Conservation (phyloP, 305 asterid species). For the Rubia peregrina region DNA sequence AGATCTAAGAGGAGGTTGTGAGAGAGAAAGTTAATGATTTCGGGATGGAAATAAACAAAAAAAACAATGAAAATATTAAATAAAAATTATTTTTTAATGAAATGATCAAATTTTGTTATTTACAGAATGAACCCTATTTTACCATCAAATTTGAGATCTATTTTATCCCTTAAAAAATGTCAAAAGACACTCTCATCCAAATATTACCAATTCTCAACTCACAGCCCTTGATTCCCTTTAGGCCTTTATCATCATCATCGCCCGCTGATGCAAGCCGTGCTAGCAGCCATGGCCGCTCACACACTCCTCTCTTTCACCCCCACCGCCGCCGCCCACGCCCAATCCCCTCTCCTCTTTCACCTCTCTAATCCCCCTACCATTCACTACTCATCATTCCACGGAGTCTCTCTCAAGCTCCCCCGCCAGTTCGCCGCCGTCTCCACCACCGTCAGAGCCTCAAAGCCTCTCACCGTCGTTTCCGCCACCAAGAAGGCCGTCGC, state of each 20-base stretch:
- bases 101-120: no score
- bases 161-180: no score
- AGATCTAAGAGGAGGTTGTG: no score
- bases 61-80: no score
- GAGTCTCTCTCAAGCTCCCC: conserved; percentile 45
- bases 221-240: conserved; percentile 13
- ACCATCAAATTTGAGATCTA: no score
- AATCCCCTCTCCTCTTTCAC: conserved; percentile 35
- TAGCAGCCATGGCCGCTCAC: conserved; percentile 71
- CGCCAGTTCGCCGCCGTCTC: conserved; percentile 40
- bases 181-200: neutral
- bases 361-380: conserved; percentile 16
- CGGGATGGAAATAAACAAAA: no score
- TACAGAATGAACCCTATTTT: no score
- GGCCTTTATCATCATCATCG: conserved; percentile 22
- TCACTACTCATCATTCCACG: conserved; percentile 50
- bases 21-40: no score
- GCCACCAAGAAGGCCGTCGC: conserved; percentile 82
- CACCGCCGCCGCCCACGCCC: conserved; percentile 17
- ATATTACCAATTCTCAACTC: conserved; percentile 10
- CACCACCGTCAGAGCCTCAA: conserved; percentile 38
- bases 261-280: conserved; percentile 36
- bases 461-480: conserved; percentile 56
- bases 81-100: no score
- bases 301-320: conserved; percentile 29